Base-by-base conservation (phyloP, 2,329 filamentous ascomycete species). In the Leptographium radiaticola region DNA sequence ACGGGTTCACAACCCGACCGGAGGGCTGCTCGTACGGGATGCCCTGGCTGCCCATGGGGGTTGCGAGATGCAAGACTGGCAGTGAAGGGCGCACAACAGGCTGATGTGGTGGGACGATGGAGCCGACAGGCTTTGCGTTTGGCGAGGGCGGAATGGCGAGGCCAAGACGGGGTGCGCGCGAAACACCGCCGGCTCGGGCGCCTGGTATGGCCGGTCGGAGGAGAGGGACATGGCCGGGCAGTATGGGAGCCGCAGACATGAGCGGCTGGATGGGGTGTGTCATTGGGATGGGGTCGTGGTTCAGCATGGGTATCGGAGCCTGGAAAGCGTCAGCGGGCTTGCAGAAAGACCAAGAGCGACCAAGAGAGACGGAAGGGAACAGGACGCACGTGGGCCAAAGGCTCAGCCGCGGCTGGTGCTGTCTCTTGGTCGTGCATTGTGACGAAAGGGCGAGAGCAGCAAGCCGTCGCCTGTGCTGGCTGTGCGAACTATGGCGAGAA, bases 91-190 rank as follows among this genome's bases (percentile, higher is more conserved):
- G 76, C 33, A 71, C 67, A 50, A 38, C 54, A 2, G 56, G 53
- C 40, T 55, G 56, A 1, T 47, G 55, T 33, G 44, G 55, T 13
- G 54, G 66, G 67, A 59, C 68, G 66, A 59, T 66, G 60, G 74
- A 75, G 60, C 78, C 79, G 51, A 93, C 81, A 2, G 90, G 83
- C 67, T 90, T 88, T 58, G 76, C 84, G 70, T 82, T 91, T 49
- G 89, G 87, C 39, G 89, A 95, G 1, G 87, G 83, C 40, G 91
- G 91, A 55, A 97, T 97, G 47, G 90, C 87, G 54, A 97, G 80
- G 46, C 89, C 91, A 55, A 97, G 78, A 62, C 86, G 83, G 33
- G 89, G 89, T 52, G 85, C 76, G 59, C 86, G 77, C 56, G 76
- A 73, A 56, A 80, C 82, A 59, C 76, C 73, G 61, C 75, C 76